Evolutionary conservation across 306 rosid genomes (phyloP).

Genomic region (Cicer yamashitae): DNA sequence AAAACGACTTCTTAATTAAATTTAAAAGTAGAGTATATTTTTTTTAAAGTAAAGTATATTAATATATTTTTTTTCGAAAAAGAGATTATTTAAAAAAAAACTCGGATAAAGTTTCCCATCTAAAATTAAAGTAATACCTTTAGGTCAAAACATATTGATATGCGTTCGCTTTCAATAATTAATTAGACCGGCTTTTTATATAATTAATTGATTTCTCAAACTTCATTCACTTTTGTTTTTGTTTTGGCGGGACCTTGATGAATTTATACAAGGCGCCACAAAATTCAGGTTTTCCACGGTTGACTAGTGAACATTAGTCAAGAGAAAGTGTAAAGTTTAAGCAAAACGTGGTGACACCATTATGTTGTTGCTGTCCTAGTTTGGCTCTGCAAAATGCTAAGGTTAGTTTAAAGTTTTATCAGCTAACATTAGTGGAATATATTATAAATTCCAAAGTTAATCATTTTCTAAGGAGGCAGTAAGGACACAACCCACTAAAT

Average conservation of each 20-base stretch:
- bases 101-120: slow-evolving; percentile 9
- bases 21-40: too few relatives aligned
- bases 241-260: slow-evolving; percentile 45
- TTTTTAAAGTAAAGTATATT: too few relatives aligned
- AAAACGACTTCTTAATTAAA: too few relatives aligned
- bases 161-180: slow-evolving; percentile 38
- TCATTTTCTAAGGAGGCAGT: background rate
- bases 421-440: background rate
- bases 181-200: background rate
- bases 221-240: slow-evolving; percentile 34
- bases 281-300: background rate
- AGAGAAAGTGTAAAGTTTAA: background rate
- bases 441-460: background rate
- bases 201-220: slow-evolving; percentile 12
- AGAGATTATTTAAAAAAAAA: too few relatives aligned
- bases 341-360: background rate
- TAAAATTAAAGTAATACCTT: slow-evolving; percentile 25
- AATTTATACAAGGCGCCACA: slow-evolving; percentile 38
- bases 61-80: too few relatives aligned
- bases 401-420: too few relatives aligned
- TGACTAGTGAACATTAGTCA: background rate
- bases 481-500: background rate
- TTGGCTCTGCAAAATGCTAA: too few relatives aligned
- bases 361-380: too few relatives aligned
- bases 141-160: slow-evolving; percentile 24